Evolutionary conservation across 805 yeast species (phyloP).

Genomic region (Candida stauntonica): DNA sequence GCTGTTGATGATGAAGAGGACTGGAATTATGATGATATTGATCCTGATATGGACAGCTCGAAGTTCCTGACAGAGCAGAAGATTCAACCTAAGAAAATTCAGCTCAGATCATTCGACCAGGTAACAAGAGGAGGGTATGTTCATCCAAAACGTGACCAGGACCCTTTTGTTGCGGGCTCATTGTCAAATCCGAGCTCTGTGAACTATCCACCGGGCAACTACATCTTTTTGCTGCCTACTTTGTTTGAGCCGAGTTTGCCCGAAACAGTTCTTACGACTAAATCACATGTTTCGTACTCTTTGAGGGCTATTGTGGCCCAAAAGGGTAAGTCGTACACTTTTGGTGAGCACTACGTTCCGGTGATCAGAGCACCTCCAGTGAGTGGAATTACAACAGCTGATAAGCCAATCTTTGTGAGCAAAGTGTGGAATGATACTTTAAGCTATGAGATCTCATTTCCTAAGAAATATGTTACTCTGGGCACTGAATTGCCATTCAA

Average conservation of each 20-base stretch:
- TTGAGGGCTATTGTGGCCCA: slow-evolving; percentile 30
- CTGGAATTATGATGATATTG: slow-evolving; percentile 7
- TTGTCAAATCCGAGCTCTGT: slow-evolving; percentile 9
- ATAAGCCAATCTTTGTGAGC: slow-evolving; percentile 74
- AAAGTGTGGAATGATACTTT: slow-evolving; percentile 70
- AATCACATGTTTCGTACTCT: slow-evolving; percentile 43
- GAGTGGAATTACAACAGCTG: slow-evolving; percentile 36
- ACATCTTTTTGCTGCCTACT: slow-evolving; percentile 62
- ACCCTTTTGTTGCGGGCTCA: slow-evolving; percentile 18
- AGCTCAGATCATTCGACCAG: slow-evolving; percentile 14
- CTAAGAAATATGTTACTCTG: slow-evolving; percentile 61
- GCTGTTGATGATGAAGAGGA: slow-evolving; percentile 20
- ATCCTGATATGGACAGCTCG: slow-evolving; percentile 5
- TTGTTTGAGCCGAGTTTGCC: slow-evolving; percentile 59
- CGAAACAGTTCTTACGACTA: slow-evolving; percentile 50
- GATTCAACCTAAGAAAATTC: slow-evolving; percentile 11
- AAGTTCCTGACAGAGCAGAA: slow-evolving; percentile 16
- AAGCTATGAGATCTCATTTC: slow-evolving; percentile 67
- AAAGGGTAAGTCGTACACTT: slow-evolving; percentile 29
- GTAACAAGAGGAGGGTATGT: slow-evolving; percentile 18
- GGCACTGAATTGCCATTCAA: slow-evolving; percentile 57
- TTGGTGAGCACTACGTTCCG: slow-evolving; percentile 32
- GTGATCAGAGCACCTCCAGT: slow-evolving; percentile 40
- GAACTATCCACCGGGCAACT: slow-evolving; percentile 56
- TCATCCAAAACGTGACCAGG: slow-evolving; percentile 7